Conservation (phyloP, 371 early-diverging fungal genomes). For the Dinochytrium kinnereticum region DNA sequence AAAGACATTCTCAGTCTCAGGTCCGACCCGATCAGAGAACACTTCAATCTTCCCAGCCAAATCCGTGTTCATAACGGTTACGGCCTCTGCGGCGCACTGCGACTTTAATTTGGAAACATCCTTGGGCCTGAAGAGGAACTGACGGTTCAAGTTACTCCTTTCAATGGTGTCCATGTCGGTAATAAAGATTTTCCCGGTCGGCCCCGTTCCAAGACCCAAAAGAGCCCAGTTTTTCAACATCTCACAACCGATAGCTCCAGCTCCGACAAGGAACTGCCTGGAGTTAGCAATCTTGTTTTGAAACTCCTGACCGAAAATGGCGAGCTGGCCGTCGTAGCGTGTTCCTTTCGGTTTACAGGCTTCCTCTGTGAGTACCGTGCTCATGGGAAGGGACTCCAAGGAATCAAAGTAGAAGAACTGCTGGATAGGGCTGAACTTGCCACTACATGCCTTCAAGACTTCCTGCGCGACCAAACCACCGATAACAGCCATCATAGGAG, state of each 20-base stretch:
- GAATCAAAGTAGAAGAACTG: slow-evolving; percentile 99
- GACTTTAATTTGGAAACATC: slow-evolving; percentile 98
- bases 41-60: slow-evolving; percentile 78
- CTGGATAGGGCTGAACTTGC: slow-evolving; percentile 95
- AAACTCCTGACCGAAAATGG: slow-evolving; percentile 94
- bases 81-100: slow-evolving; percentile 92
- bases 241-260: slow-evolving; percentile 99
- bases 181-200: slow-evolving; percentile 83
- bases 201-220: slow-evolving; percentile 96
- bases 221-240: slow-evolving; percentile 99
- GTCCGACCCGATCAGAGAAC: slow-evolving; percentile 95
- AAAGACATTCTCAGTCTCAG: slow-evolving; percentile 96
- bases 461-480: slow-evolving; percentile 99
- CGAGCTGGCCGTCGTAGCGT: slow-evolving; percentile 94
- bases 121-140: slow-evolving; percentile 93
- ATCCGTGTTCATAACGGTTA: slow-evolving; percentile 91
- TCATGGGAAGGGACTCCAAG: slow-evolving; percentile 87
- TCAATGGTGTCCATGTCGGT: slow-evolving; percentile 99
- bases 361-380: slow-evolving; percentile 68
- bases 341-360: slow-evolving; percentile 77
- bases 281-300: slow-evolving; percentile 87
- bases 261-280: slow-evolving; percentile 97
- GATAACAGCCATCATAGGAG: slow-evolving; percentile 98
- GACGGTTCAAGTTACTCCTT: slow-evolving; percentile 97
- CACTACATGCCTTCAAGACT: slow-evolving; percentile 94